Conservation (phyloP, 2,329 filamentous ascomycete species). For the Talaromyces verruculosus region DNA sequence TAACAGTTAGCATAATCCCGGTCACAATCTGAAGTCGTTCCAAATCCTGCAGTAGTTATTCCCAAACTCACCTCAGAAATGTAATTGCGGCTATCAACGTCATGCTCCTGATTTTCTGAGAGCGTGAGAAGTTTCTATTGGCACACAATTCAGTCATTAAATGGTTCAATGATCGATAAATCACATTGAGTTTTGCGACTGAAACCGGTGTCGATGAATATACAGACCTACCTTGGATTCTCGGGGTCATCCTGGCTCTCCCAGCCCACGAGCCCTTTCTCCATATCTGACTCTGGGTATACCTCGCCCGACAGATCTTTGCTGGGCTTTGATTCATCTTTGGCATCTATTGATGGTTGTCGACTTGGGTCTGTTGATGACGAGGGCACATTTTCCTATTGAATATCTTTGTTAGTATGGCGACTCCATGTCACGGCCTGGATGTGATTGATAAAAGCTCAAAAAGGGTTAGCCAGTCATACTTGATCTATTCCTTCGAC, state of each 20-base stretch:
- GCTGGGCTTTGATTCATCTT: not conserved
- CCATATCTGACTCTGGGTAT: constrained; percentile 7
- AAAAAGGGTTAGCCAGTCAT: not conserved
- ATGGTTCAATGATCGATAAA: not conserved
- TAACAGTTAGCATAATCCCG: not conserved
- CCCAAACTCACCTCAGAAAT: constrained; percentile 16
- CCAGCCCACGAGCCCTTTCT: constrained; percentile 11
- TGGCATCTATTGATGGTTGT: not conserved
- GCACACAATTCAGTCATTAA: not conserved
- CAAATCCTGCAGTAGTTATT: not conserved
- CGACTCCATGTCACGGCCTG: not conserved
- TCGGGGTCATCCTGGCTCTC: constrained; percentile 9
- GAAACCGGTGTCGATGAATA: not conserved
- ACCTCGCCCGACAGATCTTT: constrained; percentile 2
- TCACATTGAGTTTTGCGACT: not conserved
- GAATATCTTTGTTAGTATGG: not conserved
- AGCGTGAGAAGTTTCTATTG: constrained; percentile 6
- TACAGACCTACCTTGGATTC: constrained; percentile 7
- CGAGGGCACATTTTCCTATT: not conserved
- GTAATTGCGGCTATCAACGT: constrained; percentile 1
- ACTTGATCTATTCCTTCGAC: not conserved
- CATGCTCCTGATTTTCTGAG: not conserved
- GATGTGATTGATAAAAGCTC: not conserved
- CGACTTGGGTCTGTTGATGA: not conserved
- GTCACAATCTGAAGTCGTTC: not conserved